Evolutionary conservation across 1,284 basidiomycete species (phyloP), one percentile per base, ranked within the genome.

Genomic region (Binderoboletus segoi): DNA sequence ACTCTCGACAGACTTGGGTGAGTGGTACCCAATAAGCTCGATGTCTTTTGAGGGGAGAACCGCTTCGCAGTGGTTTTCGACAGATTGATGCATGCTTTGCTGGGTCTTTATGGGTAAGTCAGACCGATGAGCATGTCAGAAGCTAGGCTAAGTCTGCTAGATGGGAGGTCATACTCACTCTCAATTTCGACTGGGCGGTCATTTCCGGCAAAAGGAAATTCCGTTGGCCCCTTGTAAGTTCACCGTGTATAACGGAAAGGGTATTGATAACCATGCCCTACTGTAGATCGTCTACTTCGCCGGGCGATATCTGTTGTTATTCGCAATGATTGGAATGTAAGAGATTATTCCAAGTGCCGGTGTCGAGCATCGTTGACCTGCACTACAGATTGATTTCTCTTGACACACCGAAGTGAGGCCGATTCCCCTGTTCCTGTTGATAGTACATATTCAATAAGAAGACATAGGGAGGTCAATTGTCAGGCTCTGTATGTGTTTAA

Each of bases 251-350:
- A 16, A 46, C 35, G 23, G 15, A 23, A 38, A 38, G n/a, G 2
- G n/a, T 21, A 21, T 11, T 35, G 32, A 30, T 45, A 28, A 59
- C 16, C 12, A 45, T 23, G 3, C 1, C 20, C 8, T 3, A 15
- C 40, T 35, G 2, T 37, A 70, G 71, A 44, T 61, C 16, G 71
- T 68, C 37, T 71, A 71, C 46, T 74, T 71, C 43, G 53, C 69
- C 4, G 69, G 69, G 6, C 65, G 72, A 53, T 71, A 71, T 55
- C 23, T 73, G 8, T 40, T 71, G 38, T 58, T 74, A 24, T 71
- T 68, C n/a, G 72, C 69, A 7, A 57, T 74, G 61, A 60, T 71
- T 3, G 69, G 69, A 55, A 73, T 71, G 72, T 72, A 53, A 53
- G 66, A 38, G 8, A 3, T 20, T 38, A 18, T 6, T n/a, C n/a